Percentiles rank a stretch among this genome's conserved stretches.
phyloP scores from a whole-genome alignment of 768 basidiomycete genomes.

The Mycena pura region DNA sequence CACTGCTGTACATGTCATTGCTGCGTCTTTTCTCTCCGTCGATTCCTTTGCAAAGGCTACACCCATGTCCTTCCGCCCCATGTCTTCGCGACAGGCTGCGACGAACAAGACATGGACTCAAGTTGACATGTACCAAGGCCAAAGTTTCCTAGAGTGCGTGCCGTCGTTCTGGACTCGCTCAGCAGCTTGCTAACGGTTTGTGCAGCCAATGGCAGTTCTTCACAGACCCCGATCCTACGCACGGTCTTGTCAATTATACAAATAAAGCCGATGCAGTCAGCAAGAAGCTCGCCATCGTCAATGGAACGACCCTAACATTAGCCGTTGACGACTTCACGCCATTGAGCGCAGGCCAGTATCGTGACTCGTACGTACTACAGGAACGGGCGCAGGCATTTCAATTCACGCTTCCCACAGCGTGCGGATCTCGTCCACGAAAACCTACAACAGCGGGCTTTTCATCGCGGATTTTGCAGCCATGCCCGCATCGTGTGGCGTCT shows the following conservation, averaged over 20 bases:
- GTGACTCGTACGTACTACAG: slow-evolving; percentile 58
- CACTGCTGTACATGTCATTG: neutral
- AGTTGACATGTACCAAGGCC: slow-evolving; percentile 39
- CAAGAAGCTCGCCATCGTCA: slow-evolving; percentile 51
- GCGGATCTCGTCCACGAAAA: slow-evolving; percentile 54
- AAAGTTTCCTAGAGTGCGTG: slow-evolving; percentile 52
- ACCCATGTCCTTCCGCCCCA: neutral
- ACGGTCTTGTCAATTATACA: slow-evolving; percentile 53
- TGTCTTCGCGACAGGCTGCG: neutral
- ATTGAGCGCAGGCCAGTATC: slow-evolving; percentile 46
- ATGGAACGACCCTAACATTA: slow-evolving; percentile 46
- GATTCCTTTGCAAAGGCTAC: neutral
- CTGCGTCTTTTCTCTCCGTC: neutral
- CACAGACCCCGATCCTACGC: slow-evolving; percentile 52
- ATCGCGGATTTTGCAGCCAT: slow-evolving; percentile 57
- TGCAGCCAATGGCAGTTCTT: slow-evolving; percentile 55
- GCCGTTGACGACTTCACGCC: slow-evolving; percentile 51
- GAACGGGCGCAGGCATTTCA: slow-evolving; percentile 52
- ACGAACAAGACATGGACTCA: slow-evolving; percentile 13
- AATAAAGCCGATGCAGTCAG: slow-evolving; percentile 37
- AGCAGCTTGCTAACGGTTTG: neutral
- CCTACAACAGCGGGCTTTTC: slow-evolving; percentile 54
- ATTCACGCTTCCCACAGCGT: slow-evolving; percentile 43
- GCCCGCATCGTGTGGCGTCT: slow-evolving; percentile 57
- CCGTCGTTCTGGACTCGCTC: neutral